Conservation (phyloP, 1,284 basidiomycete genomes). For the Boletus subluridellus region DNA sequence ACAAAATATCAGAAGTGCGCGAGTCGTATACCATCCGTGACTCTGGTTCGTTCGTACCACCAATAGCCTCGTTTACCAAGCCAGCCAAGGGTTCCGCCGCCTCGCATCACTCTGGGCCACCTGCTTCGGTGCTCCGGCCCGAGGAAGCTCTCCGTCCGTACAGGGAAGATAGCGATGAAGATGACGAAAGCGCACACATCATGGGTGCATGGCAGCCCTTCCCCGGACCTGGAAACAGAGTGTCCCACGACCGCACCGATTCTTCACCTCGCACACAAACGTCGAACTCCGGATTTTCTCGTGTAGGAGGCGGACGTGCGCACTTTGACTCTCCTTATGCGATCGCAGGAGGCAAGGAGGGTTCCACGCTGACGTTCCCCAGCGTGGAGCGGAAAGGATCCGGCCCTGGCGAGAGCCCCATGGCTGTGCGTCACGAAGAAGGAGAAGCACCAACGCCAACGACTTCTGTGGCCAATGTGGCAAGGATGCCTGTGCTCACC, state of each 20-base stretch:
- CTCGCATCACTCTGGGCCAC: constrained; percentile 50
- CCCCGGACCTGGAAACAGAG: constrained; percentile 49
- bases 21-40: constrained; percentile 31
- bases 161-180: constrained; percentile 70
- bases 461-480: constrained; percentile 48
- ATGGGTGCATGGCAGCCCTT: constrained; percentile 83
- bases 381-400: constrained; percentile 50
- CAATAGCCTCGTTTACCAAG: constrained; percentile 31
- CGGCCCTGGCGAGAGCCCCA: constrained; percentile 23
- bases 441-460: constrained; percentile 51
- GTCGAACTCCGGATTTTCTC: constrained; percentile 63
- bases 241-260: constrained; percentile 36
- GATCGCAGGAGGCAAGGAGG: constrained; percentile 44
- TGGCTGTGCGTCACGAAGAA: constrained; percentile 21
- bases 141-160: constrained; percentile 76
- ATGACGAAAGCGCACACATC: constrained; percentile 74
- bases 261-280: constrained; percentile 34
- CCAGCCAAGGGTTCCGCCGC: constrained; percentile 25
- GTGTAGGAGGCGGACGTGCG: constrained; percentile 74
- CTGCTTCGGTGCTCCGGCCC: constrained; percentile 70
- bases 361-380: constrained; percentile 62
- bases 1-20: constrained; percentile 29
- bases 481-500: constrained; percentile 38
- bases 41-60: constrained; percentile 46
- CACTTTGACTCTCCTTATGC: constrained; percentile 77